Base-by-base conservation (phyloP, 73 alveolate genomes). In the Diophrys sp. region DNA sequence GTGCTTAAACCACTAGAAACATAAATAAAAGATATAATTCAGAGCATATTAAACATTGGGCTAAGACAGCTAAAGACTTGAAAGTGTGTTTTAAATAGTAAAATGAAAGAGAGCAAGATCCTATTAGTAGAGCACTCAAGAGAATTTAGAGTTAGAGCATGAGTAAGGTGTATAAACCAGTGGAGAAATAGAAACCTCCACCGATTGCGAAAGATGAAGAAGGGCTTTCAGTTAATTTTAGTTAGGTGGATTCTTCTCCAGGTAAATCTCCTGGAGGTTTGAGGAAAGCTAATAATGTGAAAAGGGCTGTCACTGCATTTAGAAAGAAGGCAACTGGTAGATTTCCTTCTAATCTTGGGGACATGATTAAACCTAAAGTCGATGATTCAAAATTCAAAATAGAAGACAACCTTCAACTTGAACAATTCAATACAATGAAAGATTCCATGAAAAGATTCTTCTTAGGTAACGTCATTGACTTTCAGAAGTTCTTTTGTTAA, bases 381-480 rank as follows among this genome's bases (percentile, higher is more conserved):
- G 54, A 18, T 28, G 54, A 68, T 5, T 5, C 23, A 2, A 68
- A 68, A 68, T 23, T 68, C 55, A 68, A 28, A 2, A 68, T 68
- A 2, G 5, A 11, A 1, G 75, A 68, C 55, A 68, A 68, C 24
- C 1, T 68, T 2, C 56, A 68, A 5, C 75, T 68, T 18, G 75
- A 68, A 5, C 23, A 68, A 2, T 68, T 23, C 29, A 23, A 23
- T 25, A 31, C 23, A 2, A 29, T 68, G 27, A 18, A 68, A 68
- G 75, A 68, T 24, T 28, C 34, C 23, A 68, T 68, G 75, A 68
- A 68, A 31, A 68, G 54, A 28, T 68, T 68, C 24, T 68, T 68
- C 75, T 26, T 68, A 2, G 75, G 75, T 2, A 25, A 29, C 1
- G 75, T 68, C 2, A 68, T 68, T 26, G 75, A 68, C 75, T 31